These are phyloP conservation scores for Cryphonectria naterciae DNA, from an alignment of 2,329 filamentous ascomycete species.

Conservation along the genomic window DNA sequence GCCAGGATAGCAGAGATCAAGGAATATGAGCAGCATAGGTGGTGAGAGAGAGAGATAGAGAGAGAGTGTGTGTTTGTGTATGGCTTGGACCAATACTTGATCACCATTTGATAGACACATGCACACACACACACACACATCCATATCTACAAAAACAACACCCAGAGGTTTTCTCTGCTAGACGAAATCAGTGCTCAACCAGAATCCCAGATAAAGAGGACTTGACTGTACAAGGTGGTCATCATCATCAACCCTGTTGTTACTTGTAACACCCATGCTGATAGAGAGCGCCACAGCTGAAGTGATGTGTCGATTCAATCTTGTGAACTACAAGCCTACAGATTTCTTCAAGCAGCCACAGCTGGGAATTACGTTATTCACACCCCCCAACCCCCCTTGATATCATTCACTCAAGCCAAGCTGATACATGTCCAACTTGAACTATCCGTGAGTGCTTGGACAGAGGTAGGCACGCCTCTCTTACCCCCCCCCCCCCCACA, in stretches of 20 bases:
- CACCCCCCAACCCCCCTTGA: background rate
- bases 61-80: background rate
- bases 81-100: no score
- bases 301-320: background rate
- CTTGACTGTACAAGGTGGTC: no score
- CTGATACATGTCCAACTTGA: no score
- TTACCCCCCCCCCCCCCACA: no score
- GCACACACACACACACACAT: no score
- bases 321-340: background rate
- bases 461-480: no score
- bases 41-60: slow-evolving; percentile 17
- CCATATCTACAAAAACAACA: no score
- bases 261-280: background rate
- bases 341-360: background rate
- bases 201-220: background rate
- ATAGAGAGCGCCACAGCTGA: background rate
- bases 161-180: background rate
- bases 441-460: no score
- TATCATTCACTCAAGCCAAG: no score
- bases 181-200: background rate
- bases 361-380: background rate
- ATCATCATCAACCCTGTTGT: no score
- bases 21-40: slow-evolving; percentile 59
- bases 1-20: slow-evolving; percentile 69
- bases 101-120: no score